These are phyloP conservation scores for Fusarium abutilonis DNA, from an alignment of 2,329 filamentous ascomycete species.

Conservation along the genomic window DNA sequence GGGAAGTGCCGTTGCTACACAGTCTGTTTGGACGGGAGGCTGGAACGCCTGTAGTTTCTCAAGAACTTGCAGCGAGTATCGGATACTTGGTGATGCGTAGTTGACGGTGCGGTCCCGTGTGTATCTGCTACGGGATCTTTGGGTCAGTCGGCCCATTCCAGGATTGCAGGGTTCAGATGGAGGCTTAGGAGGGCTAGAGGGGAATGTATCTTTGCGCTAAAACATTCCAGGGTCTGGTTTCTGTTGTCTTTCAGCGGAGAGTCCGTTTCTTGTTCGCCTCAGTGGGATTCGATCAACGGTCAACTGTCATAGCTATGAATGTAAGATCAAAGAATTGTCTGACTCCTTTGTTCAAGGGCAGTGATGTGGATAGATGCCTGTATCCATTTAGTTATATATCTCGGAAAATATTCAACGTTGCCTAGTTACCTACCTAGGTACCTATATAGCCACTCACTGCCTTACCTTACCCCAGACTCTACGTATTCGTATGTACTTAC, in stretches of 20 bases:
- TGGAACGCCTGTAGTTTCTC: neutral
- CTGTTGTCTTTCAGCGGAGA: neutral
- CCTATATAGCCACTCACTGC: too few species aligned
- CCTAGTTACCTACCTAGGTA: too few species aligned
- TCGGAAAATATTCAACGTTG: too few species aligned
- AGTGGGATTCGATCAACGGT: neutral
- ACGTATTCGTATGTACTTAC: conserved; percentile 28
- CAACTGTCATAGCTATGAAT: too few species aligned
- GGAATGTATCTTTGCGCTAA: conserved; percentile 27
- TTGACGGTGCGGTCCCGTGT: neutral
- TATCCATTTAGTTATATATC: neutral
- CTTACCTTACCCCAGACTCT: conserved; percentile 6
- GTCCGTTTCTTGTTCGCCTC: neutral
- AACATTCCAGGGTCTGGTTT: conserved; percentile 8
- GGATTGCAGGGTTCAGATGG: neutral
- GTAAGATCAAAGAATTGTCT: too few species aligned
- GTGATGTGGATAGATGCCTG: neutral
- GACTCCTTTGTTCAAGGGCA: too few species aligned
- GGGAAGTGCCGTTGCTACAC: neutral
- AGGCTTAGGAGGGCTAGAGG: conserved; percentile 10
- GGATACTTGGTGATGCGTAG: neutral
- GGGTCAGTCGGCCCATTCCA: conserved; percentile 6
- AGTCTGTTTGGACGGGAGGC: neutral
- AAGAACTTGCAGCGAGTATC: neutral
- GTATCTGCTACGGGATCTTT: conserved; percentile 2